phyloP scores from a whole-genome alignment of 345 rosid genomes.

The Erucastrum elatum region DNA sequence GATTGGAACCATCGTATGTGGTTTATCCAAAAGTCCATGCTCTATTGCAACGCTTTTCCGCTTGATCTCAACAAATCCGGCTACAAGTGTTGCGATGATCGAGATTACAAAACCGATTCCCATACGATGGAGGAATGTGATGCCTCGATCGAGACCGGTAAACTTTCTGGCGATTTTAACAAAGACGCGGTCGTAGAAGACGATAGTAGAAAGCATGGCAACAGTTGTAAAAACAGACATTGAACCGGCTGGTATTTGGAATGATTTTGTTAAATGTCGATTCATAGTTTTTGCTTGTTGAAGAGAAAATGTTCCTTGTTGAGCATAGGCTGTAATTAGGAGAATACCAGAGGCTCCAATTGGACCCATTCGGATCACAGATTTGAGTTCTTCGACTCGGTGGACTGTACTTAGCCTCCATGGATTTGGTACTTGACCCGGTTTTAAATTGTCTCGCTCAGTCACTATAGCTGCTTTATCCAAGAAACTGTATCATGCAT shows the following conservation, averaged over 20 bases:
- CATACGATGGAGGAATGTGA: slow-evolving; percentile 76
- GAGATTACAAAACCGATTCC: slow-evolving; percentile 79
- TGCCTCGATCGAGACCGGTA: slow-evolving; percentile 85
- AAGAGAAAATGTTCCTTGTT: slow-evolving; percentile 78
- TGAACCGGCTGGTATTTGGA: slow-evolving; percentile 81
- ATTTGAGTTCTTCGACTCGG: slow-evolving; percentile 81
- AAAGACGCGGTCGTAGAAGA: slow-evolving; percentile 64
- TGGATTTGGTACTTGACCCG: slow-evolving; percentile 48
- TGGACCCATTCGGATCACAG: slow-evolving; percentile 82
- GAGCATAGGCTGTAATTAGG: slow-evolving; percentile 74
- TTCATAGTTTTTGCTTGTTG: slow-evolving; percentile 89
- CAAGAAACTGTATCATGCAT: slow-evolving; percentile 47
- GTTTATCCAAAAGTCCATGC: slow-evolving; percentile 43
- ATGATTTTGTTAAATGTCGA: slow-evolving; percentile 62
- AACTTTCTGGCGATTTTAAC: slow-evolving; percentile 53
- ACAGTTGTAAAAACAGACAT: slow-evolving; percentile 82
- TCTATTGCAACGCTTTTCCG: slow-evolving; percentile 53
- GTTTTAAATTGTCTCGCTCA: slow-evolving; percentile 52
- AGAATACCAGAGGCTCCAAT: slow-evolving; percentile 87
- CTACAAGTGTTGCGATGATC: slow-evolving; percentile 68
- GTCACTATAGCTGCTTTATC: slow-evolving; percentile 78
- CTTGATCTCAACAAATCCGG: slow-evolving; percentile 69
- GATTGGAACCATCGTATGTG: slow-evolving; percentile 51
- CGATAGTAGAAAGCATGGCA: slow-evolving; percentile 70
- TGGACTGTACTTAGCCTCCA: slow-evolving; percentile 87